A percentile compares a stretch with the other conserved stretches of the same genome.
phyloP scores from a whole-genome alignment of 164 flowering plant species.

The Echeveria elegans region DNA sequence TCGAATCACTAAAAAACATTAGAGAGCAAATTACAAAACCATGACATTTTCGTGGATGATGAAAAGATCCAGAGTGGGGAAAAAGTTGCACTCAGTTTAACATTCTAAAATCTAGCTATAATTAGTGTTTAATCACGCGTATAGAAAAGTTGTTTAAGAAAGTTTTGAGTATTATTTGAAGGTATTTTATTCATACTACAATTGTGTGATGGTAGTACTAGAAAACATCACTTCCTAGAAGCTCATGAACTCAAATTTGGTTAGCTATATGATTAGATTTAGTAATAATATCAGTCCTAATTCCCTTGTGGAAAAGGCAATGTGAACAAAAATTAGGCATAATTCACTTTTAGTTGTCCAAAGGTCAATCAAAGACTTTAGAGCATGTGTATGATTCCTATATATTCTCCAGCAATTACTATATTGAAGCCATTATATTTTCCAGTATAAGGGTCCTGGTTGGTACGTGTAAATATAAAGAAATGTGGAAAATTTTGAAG shows the following conservation, averaged over 20 bases:
- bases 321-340: slow-evolving; percentile 3
- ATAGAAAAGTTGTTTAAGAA: background rate
- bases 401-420: too few species aligned
- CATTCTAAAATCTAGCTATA: slow-evolving; percentile 3
- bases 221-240: background rate
- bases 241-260: background rate
- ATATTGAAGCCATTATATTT: too few species aligned
- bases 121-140: slow-evolving; percentile 4
- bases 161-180: background rate
- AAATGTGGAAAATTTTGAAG: too few species aligned
- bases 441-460: too few species aligned
- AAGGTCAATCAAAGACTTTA: background rate
- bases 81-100: background rate
- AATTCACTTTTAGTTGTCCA: slow-evolving; percentile 1
- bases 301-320: background rate
- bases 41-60: background rate
- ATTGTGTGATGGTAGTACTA: background rate
- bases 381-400: too few species aligned
- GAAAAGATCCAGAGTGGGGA: slow-evolving; percentile 3
- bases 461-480: too few species aligned
- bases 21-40: background rate
- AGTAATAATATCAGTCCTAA: background rate
- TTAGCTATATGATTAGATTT: background rate
- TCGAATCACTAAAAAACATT: background rate
- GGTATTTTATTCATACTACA: background rate